These are phyloP conservation scores for Hippophae tibetana DNA, from an alignment of 306 rosid genomes.

Conservation along the genomic window DNA sequence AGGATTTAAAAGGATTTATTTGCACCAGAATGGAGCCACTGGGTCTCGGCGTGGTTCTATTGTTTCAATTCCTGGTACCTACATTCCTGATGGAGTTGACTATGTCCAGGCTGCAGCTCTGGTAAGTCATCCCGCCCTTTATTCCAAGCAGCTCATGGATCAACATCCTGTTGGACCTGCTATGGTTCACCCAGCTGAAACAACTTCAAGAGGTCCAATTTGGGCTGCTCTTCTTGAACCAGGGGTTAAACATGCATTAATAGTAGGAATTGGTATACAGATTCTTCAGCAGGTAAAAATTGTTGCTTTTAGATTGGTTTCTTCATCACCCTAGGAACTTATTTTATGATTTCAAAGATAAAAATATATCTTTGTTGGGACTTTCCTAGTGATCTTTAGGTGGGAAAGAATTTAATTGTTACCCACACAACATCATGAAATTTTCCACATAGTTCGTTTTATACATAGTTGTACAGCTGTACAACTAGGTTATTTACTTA, in stretches of 20 bases:
- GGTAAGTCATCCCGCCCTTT: conserved; percentile 88
- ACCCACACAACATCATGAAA: too few relatives aligned
- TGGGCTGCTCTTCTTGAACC: conserved; percentile 76
- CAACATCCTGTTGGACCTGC: conserved; percentile 67
- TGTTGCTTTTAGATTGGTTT: not conserved
- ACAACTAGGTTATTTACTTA: too few relatives aligned
- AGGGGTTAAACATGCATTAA: conserved; percentile 64
- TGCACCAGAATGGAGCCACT: conserved; percentile 63
- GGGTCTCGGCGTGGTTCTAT: conserved; percentile 70
- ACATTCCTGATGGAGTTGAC: conserved; percentile 45
- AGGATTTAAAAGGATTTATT: conserved; percentile 70
- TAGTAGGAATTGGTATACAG: conserved; percentile 78
- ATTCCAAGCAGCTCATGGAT: conserved; percentile 50
- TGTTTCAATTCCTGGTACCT: conserved; percentile 62
- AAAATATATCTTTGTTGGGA: too few relatives aligned
- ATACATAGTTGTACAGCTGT: too few relatives aligned
- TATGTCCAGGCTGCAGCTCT: conserved; percentile 80
- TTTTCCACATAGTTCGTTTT: too few relatives aligned
- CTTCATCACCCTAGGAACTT: not conserved
- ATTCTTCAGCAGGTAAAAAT: conserved; percentile 72
- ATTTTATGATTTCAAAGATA: too few relatives aligned
- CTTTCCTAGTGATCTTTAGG: too few relatives aligned
- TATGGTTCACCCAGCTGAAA: conserved; percentile 72
- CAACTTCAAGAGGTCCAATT: conserved; percentile 45
- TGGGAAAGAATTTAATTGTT: too few relatives aligned